phyloP scores from a whole-genome alignment of 176 grass and related monocot genomes.

The Juncus effusus region DNA sequence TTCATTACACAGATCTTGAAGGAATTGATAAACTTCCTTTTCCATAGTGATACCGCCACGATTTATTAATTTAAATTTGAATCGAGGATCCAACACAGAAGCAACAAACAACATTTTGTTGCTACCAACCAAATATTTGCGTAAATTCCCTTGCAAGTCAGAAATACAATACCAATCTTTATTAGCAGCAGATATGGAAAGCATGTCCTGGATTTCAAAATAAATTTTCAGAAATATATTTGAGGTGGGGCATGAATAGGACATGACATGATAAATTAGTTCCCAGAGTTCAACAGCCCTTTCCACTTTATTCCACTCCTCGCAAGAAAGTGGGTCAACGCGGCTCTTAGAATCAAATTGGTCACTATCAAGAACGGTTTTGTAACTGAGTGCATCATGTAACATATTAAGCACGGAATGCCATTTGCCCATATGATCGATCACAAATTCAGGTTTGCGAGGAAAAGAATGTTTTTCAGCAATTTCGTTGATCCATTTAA shows the following conservation, averaged over 20 bases:
- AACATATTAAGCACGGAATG: neutral
- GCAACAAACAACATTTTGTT: neutral
- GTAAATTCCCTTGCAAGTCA: neutral
- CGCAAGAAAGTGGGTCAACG: too few species aligned
- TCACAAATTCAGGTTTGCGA: neutral
- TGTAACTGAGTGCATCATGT: neutral
- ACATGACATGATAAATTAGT: neutral
- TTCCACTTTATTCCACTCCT: neutral
- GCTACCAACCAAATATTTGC: neutral
- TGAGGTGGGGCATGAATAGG: neutral
- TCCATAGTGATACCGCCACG: neutral
- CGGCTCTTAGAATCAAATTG: too few species aligned
- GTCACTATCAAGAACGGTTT: neutral
- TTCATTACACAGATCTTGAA: neutral
- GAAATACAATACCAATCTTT: neutral
- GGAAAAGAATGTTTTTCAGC: neutral
- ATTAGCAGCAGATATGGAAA: neutral
- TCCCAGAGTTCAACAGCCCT: neutral
- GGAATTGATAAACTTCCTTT: neutral
- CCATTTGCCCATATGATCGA: neutral
- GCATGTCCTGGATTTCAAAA: neutral
- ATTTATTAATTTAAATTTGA: neutral
- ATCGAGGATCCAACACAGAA: constrained; percentile 17
- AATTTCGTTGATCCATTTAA: neutral
- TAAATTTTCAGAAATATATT: constrained; percentile 18